A percentile compares a stretch with the other conserved stretches of the same genome.
Evolutionary conservation across 352 stramenopile genomes (phyloP).

Genomic region (Globisporangium takayamanum): DNA sequence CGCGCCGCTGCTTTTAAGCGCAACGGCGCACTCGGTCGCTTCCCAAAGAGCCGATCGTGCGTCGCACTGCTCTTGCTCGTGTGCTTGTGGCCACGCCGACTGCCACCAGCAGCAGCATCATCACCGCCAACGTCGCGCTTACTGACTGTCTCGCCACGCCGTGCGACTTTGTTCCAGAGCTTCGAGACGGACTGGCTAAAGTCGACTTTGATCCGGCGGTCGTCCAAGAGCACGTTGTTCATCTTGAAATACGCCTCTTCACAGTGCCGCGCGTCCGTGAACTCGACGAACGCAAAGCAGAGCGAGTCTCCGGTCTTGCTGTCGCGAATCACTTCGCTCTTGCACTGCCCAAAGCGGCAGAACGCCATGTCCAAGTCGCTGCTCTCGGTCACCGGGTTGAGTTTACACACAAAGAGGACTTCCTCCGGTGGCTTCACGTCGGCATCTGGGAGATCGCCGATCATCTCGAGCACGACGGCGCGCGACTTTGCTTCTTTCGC

Average conservation of each 20-base stretch:
- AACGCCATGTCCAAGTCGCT: conserved; percentile 94
- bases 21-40: conserved; percentile 16
- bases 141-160: conserved; percentile 50
- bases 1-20: conserved; percentile 32
- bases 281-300: conserved; percentile 99
- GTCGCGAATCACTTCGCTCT: conserved; percentile 95
- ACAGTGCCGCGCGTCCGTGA: conserved; percentile 91
- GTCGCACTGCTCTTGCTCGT: conserved; percentile 11
- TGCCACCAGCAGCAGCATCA: conserved; percentile 17
- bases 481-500: conserved; percentile 93
- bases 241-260: conserved; percentile 99
- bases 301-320: conserved; percentile 96
- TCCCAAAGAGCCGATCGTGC: conserved; percentile 22
- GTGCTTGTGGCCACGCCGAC: conserved; percentile 18
- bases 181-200: conserved; percentile 98
- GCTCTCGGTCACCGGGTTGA: conserved; percentile 92
- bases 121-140: conserved; percentile 38
- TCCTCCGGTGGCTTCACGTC: conserved; percentile 97
- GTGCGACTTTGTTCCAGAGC: conserved; percentile 92
- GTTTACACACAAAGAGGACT: conserved; percentile 98
- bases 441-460: conserved; percentile 96
- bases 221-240: conserved; percentile 99
- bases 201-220: conserved; percentile 93
- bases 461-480: conserved; percentile 98
- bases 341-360: conserved; percentile 84